phyloP scores from a whole-genome alignment of 345 rosid genomes.

The Salix suchowensis region DNA sequence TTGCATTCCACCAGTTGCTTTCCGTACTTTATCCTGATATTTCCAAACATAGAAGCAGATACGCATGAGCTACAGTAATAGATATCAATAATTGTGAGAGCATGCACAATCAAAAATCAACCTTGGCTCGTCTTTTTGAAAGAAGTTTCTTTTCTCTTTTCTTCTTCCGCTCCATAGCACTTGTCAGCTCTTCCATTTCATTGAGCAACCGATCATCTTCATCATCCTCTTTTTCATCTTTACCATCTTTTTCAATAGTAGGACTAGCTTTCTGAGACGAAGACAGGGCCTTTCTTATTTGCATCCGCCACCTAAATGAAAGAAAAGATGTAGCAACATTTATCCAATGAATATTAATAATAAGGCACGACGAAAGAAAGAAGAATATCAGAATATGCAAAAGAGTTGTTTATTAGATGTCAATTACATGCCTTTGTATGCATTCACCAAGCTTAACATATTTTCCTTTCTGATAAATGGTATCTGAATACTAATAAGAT shows the following conservation, averaged over 20 bases:
- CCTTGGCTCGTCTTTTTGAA: slow-evolving; percentile 83
- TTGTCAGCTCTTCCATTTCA: slow-evolving; percentile 87
- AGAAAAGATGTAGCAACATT: not conserved
- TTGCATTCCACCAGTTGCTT: slow-evolving; percentile 64
- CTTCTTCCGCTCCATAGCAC: slow-evolving; percentile 72
- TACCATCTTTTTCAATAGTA: slow-evolving; percentile 30
- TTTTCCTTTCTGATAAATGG: not conserved
- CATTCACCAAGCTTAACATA: not conserved
- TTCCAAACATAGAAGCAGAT: slow-evolving; percentile 6
- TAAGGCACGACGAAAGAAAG: not conserved
- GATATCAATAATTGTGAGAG: not conserved
- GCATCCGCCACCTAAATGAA: slow-evolving; percentile 78
- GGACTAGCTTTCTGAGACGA: slow-evolving; percentile 54
- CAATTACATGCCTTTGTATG: not conserved
- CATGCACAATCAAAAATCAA: slow-evolving; percentile 12
- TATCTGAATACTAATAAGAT: not conserved
- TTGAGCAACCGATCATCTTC: slow-evolving; percentile 81
- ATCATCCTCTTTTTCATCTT: slow-evolving; percentile 47
- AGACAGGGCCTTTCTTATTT: slow-evolving; percentile 65
- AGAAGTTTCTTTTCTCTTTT: slow-evolving; percentile 66
- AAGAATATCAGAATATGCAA: not conserved
- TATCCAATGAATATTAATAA: not conserved
- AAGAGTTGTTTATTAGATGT: not conserved
- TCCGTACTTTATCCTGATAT: slow-evolving; percentile 75
- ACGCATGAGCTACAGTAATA: not conserved